These are phyloP conservation scores for Trapa bicornis DNA, from an alignment of 345 rosid genomes.

Conservation along the genomic window DNA sequence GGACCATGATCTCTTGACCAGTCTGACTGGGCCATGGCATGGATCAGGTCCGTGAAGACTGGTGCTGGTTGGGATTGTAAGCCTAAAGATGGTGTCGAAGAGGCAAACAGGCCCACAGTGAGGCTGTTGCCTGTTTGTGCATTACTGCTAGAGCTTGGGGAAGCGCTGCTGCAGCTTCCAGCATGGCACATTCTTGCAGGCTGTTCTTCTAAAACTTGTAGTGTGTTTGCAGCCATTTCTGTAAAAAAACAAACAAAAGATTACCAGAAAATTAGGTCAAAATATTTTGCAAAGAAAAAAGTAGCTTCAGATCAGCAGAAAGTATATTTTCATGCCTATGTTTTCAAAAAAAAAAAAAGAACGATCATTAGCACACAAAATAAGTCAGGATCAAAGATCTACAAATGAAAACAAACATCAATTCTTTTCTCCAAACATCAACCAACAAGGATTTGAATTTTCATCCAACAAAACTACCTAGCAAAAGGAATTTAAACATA, in stretches of 20 bases:
- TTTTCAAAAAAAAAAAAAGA: slow-evolving; percentile 19
- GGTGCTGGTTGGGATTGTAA: slow-evolving; percentile 37
- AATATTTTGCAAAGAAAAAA: slow-evolving; percentile 15
- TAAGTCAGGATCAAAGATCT: slow-evolving; percentile 40
- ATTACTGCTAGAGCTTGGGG: slow-evolving; percentile 37
- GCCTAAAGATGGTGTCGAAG: slow-evolving; percentile 30
- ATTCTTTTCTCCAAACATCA: slow-evolving; percentile 10
- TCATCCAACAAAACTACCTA: not conserved
- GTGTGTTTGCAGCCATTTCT: slow-evolving; percentile 28
- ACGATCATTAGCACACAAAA: slow-evolving; percentile 54
- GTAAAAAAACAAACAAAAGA: not conserved
- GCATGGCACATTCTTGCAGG: slow-evolving; percentile 17
- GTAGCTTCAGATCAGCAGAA: slow-evolving; percentile 11
- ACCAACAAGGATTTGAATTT: not conserved
- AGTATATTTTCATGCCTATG: not conserved
- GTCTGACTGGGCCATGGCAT: slow-evolving; percentile 28
- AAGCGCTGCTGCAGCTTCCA: slow-evolving; percentile 30
- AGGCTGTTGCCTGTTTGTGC: slow-evolving; percentile 35
- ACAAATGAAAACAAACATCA: slow-evolving; percentile 6
- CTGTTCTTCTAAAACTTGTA: slow-evolving; percentile 34
- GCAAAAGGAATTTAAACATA: not conserved
- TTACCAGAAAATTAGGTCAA: not conserved
- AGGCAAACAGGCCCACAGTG: slow-evolving; percentile 62
- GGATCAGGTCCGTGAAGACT: slow-evolving; percentile 35
- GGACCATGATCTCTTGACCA: slow-evolving; percentile 29